Percentiles rank a stretch among this genome's conserved stretches.
These are phyloP conservation scores for Bipolaris oryzae DNA, from an alignment of 2,329 filamentous ascomycete species.

Conservation along the genomic window DNA sequence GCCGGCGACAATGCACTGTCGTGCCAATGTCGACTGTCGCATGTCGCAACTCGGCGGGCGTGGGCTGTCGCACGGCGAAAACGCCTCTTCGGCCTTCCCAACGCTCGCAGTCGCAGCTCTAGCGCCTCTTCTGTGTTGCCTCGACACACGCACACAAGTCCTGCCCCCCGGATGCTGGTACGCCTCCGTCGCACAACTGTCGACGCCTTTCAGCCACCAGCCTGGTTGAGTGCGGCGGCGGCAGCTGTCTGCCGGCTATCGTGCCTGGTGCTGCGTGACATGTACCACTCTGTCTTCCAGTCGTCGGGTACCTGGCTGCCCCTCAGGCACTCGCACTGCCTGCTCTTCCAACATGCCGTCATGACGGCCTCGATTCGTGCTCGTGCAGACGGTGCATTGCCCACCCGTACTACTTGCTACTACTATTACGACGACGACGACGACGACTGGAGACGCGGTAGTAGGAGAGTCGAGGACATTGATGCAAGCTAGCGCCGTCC, in stretches of 20 bases:
- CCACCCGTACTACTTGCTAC: too few relatives aligned
- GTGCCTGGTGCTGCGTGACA: slow-evolving; percentile 33
- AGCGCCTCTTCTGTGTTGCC: slow-evolving; percentile 22
- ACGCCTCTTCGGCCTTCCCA: slow-evolving; percentile 31
- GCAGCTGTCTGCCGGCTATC: slow-evolving; percentile 41
- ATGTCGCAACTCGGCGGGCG: neutral
- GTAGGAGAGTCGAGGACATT: too few relatives aligned
- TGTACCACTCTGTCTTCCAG: slow-evolving; percentile 29
- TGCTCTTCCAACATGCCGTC: neutral
- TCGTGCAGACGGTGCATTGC: neutral
- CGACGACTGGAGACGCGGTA: too few relatives aligned
- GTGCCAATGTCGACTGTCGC: neutral
- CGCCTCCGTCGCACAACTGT: slow-evolving; percentile 29
- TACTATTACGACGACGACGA: too few relatives aligned
- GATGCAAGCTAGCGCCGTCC: slow-evolving; percentile 8
- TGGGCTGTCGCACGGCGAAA: slow-evolving; percentile 22
- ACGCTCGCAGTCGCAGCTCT: slow-evolving; percentile 35
- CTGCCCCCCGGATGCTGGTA: slow-evolving; percentile 39
- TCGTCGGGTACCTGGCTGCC: slow-evolving; percentile 25
- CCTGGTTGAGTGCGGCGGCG: slow-evolving; percentile 43
- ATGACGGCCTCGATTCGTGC: neutral
- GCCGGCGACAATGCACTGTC: neutral
- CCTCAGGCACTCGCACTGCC: slow-evolving; percentile 24
- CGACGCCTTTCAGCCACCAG: slow-evolving; percentile 37
- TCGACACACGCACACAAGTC: slow-evolving; percentile 28